Evolutionary conservation across 148 eudicot genomes (phyloP), one percentile per base, ranked within the genome.

Genomic region (Vaccinium corymbosum): DNA sequence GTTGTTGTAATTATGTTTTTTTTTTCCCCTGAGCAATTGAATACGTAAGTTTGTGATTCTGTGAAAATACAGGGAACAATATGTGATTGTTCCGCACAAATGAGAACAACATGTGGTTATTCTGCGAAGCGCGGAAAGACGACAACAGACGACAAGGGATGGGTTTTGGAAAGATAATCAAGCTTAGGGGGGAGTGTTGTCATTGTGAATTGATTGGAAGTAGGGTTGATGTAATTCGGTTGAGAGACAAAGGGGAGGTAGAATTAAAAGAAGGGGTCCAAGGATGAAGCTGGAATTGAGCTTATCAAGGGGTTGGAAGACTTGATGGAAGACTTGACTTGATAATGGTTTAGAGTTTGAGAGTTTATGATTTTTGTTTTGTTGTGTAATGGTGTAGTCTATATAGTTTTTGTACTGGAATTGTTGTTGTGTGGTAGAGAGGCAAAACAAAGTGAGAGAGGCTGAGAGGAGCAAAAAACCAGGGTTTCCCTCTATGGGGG

Each of bases 41-140:
- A 10, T 17, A 57, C 62, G 11, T 2, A 57, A 57, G n/a, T 17
- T 13, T 64, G 29, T 64, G 70, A 64, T 61, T 64, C 14, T 64
- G 4, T 64, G 29, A 64, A 62, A 64, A 64, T 64, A 64, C 70
- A 64, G 70, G 70, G 70, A 64, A 64, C 70, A 64, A 64, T 64
- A 20, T 3, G 70, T 7, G 70, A 64, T 64, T 64, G 70, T 64
- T 64, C 70, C 70, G 29, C 70, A 64, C 70, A 64, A 64, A 29
- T 64, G 11, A 64, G 32, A 64, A 64, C 29, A 64, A 22, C 70
- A 64, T 12, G 70, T 50, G 46, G 46, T 42, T 42, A 42, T 42
- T 64, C 70, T 64, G 32, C 29, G 9, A 9, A 1, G 32, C 2
- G 70, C 1, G 22, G 70, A 64, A 32, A 64, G 32, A 64, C 70